Evolutionary conservation across 129 eudicot genomes (phyloP).

Genomic region (Flaveria brownii): DNA sequence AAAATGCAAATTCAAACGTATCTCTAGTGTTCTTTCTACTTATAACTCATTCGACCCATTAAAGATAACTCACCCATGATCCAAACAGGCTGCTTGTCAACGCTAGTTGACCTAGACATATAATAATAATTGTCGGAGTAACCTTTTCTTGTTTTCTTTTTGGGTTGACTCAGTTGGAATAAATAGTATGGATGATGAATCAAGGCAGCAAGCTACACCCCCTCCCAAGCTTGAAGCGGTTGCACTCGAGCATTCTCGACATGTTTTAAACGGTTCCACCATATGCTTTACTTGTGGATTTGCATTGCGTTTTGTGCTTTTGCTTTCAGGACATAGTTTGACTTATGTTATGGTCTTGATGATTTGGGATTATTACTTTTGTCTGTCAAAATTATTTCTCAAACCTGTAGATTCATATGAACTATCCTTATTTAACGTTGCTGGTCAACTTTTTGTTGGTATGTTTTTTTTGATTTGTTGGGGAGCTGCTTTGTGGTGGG

Average conservation of each 20-base stretch:
- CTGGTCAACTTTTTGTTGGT: too few species aligned
- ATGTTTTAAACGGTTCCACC: conserved; percentile 17
- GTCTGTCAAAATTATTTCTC: background rate
- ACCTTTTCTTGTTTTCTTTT: background rate
- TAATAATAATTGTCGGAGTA: background rate
- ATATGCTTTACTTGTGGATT: conserved; percentile 14
- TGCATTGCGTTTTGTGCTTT: conserved; percentile 21
- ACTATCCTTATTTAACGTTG: background rate
- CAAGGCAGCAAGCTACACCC: conserved; percentile 6
- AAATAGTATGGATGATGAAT: conserved; percentile 19
- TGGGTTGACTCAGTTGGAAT: conserved; percentile 27
- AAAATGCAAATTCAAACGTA: background rate
- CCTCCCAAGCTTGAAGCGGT: conserved; percentile 17
- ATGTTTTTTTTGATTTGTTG: background rate
- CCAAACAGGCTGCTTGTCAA: background rate
- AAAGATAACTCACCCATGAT: background rate
- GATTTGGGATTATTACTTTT: conserved; percentile 1
- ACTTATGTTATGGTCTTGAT: conserved; percentile 6
- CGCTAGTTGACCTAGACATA: background rate
- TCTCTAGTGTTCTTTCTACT: background rate
- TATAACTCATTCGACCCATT: background rate
- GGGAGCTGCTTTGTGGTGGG: too few species aligned
- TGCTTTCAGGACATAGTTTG: conserved; percentile 10
- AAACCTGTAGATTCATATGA: background rate
- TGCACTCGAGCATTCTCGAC: conserved; percentile 16